phyloP scores from a whole-genome alignment of 179 eudicot genomes.

The Pouteria campechiana region DNA sequence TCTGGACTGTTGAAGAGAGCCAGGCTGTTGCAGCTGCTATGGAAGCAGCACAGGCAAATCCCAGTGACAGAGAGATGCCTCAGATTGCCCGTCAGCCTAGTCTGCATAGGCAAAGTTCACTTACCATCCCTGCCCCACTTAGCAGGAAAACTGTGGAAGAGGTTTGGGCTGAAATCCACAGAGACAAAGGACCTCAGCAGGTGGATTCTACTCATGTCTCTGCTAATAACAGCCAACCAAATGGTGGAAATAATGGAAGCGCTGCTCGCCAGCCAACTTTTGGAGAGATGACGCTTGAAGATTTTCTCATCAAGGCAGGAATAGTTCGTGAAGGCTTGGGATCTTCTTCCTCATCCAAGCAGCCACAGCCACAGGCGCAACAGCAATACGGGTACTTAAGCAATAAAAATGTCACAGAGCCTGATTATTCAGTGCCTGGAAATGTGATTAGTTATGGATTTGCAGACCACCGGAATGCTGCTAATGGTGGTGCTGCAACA shows the following conservation, averaged over 20 bases:
- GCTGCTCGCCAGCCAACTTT: constrained; percentile 17
- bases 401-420: too few species aligned
- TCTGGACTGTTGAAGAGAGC: constrained; percentile 48
- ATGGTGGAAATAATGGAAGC: constrained; percentile 2
- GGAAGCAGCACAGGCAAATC: too few species aligned
- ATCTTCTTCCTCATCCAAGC: too few species aligned
- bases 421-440: too few species aligned
- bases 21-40: constrained; percentile 8
- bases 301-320: constrained; percentile 35
- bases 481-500: too few species aligned
- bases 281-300: constrained; percentile 44
- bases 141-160: constrained; percentile 34
- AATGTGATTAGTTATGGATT: too few species aligned
- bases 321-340: constrained; percentile 39
- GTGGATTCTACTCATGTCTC: not conserved
- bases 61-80: not conserved
- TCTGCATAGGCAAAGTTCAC: constrained; percentile 18
- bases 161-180: constrained; percentile 30
- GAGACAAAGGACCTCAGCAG: not conserved
- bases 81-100: too few species aligned
- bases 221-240: too few species aligned
- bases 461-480: too few species aligned
- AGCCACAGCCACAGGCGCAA: too few species aligned
- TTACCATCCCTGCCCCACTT: constrained; percentile 21
- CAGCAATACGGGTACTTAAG: too few species aligned